phyloP scores from a whole-genome alignment of 225 moss, liverwort and hornwort species.

The Pseudisothecium myosuroides region DNA sequence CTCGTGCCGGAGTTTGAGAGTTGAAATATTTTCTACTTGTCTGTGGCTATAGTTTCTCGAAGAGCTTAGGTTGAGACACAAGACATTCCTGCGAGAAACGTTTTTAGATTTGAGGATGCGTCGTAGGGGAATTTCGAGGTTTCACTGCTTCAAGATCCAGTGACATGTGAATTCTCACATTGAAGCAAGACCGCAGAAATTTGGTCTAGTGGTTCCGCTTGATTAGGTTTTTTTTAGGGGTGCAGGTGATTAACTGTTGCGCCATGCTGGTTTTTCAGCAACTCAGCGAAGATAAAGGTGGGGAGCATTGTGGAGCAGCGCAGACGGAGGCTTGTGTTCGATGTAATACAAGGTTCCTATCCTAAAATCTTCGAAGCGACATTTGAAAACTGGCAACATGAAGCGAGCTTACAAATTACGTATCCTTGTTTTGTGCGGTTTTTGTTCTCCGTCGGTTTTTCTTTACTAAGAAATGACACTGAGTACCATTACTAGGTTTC shows the following conservation, averaged over 20 bases:
- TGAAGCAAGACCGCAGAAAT: background rate
- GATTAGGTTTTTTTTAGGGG: background rate
- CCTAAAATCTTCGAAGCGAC: background rate
- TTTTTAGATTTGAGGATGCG: background rate
- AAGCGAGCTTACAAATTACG: slow-evolving; percentile 99
- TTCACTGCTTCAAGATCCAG: background rate
- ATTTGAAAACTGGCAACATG: slow-evolving; percentile 56
- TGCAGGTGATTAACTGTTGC: background rate
- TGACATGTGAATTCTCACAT: background rate
- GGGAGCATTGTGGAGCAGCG: slow-evolving; percentile 33
- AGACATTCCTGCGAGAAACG: background rate
- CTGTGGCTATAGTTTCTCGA: background rate
- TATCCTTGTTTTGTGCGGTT: slow-evolving; percentile 46
- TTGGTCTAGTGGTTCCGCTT: background rate
- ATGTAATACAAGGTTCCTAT: slow-evolving; percentile 7
- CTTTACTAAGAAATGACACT: background rate
- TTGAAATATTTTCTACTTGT: background rate
- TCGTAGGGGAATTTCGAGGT: background rate
- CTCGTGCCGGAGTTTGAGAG: background rate
- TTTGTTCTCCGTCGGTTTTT: background rate
- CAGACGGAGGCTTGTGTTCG: slow-evolving; percentile 16
- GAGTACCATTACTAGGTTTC: background rate
- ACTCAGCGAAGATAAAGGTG: slow-evolving; percentile 12
- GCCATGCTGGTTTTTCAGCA: slow-evolving; percentile 15
- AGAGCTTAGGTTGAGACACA: background rate